Conservation (phyloP, 2,329 filamentous ascomycete genomes). For the Pyricularia sp. region DNA sequence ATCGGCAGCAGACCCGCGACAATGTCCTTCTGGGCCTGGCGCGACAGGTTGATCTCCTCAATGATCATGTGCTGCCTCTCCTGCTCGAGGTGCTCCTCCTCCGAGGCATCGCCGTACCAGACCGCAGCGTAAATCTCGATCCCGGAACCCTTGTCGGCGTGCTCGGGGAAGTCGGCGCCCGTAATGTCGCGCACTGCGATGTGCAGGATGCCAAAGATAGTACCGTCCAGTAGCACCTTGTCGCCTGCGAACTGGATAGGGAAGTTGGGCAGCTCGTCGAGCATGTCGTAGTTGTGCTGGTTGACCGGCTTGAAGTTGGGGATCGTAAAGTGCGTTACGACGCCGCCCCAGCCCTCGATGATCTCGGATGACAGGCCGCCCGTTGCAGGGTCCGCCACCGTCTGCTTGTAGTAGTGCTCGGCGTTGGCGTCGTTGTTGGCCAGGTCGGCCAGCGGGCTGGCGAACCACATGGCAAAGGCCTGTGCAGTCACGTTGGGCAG, state of each 20-base stretch:
- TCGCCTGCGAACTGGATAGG: conserved; percentile 16
- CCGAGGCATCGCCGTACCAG: conserved; percentile 14
- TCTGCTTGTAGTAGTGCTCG: conserved; percentile 19
- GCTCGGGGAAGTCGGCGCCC: conserved; percentile 5
- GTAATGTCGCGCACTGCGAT: conserved; percentile 13
- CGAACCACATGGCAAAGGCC: conserved; percentile 15
- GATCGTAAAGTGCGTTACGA: conserved; percentile 23
- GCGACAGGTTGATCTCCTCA: conserved; percentile 14
- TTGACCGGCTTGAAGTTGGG: conserved; percentile 18
- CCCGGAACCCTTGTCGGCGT: conserved; percentile 1
- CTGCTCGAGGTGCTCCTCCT: conserved; percentile 14
- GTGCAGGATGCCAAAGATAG: conserved; percentile 14
- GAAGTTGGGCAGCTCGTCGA: conserved; percentile 12
- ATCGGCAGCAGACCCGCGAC: neutral
- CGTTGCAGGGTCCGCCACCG: conserved; percentile 7
- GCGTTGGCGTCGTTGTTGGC: conserved; percentile 18
- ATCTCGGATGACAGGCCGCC: conserved; percentile 14
- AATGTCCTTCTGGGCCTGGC: conserved; percentile 15
- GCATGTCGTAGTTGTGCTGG: conserved; percentile 17
- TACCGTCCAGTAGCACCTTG: conserved; percentile 13
- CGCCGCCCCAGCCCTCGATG: conserved; percentile 11
- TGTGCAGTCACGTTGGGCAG: conserved; percentile 16
- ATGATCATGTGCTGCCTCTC: conserved; percentile 15
- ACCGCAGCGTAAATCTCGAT: conserved; percentile 14
- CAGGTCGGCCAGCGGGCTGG: conserved; percentile 14